These are phyloP conservation scores for Phtheirospermum japonicum DNA, from an alignment of 257 asterid genomes.

Conservation along the genomic window DNA sequence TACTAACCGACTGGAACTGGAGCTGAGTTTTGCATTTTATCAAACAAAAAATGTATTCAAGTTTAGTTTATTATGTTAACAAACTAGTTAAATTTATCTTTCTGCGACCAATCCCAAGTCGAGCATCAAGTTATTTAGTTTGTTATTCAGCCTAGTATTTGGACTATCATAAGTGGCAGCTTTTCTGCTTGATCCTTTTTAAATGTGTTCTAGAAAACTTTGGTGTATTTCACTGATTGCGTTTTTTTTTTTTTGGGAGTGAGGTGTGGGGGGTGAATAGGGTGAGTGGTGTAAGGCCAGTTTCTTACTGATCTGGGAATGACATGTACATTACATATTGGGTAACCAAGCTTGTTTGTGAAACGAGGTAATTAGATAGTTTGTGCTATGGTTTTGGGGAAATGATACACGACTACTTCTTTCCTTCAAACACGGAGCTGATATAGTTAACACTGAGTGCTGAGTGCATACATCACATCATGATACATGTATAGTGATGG, in stretches of 20 bases:
- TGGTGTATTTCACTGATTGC: background rate
- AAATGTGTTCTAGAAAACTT: background rate
- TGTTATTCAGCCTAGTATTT: background rate
- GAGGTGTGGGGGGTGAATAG: too few relatives aligned
- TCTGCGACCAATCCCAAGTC: background rate
- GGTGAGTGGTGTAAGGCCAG: too few relatives aligned
- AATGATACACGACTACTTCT: background rate
- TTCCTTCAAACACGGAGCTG: background rate
- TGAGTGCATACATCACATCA: conserved; percentile 1
- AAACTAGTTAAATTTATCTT: background rate
- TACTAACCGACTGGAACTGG: background rate
- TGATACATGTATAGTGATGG: background rate
- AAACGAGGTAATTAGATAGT: too few relatives aligned
- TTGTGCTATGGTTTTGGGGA: too few relatives aligned
- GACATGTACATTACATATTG: too few relatives aligned
- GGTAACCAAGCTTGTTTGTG: too few relatives aligned
- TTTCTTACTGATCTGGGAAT: too few relatives aligned
- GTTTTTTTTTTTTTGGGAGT: background rate
- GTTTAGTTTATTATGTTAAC: background rate
- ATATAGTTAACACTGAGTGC: background rate
- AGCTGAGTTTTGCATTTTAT: background rate
- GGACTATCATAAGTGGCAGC: background rate
- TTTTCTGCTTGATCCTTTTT: background rate
- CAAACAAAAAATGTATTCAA: background rate
- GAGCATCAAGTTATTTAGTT: background rate